Percentiles rank a stretch among this genome's conserved stretches.
Evolutionary conservation across 805 yeast species (phyloP).

Genomic region (Wickerhamiella sorbophila): DNA sequence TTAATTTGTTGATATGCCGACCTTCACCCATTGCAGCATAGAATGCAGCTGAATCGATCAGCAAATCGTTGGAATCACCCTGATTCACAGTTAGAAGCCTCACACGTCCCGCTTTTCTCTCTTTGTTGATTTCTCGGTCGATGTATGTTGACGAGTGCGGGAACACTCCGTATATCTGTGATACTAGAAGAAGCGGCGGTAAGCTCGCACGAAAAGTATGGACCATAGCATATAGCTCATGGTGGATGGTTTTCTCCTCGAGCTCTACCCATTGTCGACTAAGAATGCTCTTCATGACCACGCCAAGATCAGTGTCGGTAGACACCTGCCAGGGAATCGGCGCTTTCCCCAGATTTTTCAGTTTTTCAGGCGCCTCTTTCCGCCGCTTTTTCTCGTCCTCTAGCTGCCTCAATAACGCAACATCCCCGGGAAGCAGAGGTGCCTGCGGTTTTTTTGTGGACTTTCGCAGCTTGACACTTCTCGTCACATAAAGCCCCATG

Average conservation of each 20-base stretch:
- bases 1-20: constrained; percentile 10
- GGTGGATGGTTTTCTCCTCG: constrained; percentile 22
- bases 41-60: constrained; percentile 20
- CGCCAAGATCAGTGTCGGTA: constrained; percentile 11
- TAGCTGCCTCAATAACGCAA: constrained; percentile 13
- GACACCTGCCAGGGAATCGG: constrained; percentile 12
- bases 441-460: constrained; percentile 4
- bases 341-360: constrained; percentile 12
- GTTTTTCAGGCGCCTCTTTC: constrained; percentile 11
- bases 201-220: constrained; percentile 17
- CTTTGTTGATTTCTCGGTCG: constrained; percentile 22
- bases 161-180: constrained; percentile 26
- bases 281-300: constrained; percentile 17
- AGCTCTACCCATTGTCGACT: constrained; percentile 22
- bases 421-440: constrained; percentile 18
- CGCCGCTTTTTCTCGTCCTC: constrained; percentile 16
- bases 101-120: constrained; percentile 17
- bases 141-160: constrained; percentile 25
- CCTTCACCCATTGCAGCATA: constrained; percentile 6
- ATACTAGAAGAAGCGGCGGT: constrained; percentile 24
- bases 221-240: constrained; percentile 18
- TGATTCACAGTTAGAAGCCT: constrained; percentile 21
- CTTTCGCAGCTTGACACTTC: constrained; percentile 7
- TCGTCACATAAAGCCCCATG: constrained; percentile 8
- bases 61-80: constrained; percentile 22